Percentiles rank a stretch among this genome's conserved stretches.
Conservation (phyloP, 768 basidiomycete genomes). For the Psilocybe cyanescens region DNA sequence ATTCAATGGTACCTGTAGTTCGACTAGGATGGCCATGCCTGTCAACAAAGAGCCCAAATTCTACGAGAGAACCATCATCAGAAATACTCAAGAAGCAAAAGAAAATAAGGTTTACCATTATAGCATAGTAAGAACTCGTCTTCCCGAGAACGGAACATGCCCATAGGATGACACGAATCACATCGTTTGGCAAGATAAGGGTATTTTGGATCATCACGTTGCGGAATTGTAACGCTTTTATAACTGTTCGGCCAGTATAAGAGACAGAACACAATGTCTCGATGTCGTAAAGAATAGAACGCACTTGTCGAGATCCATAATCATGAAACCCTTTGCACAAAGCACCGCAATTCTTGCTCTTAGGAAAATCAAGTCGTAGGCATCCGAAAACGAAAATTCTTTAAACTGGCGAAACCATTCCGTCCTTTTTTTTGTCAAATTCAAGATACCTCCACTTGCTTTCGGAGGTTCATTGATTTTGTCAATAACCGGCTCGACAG, state of each 20-base stretch:
- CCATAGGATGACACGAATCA: constrained; percentile 80
- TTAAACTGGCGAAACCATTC: constrained; percentile 95
- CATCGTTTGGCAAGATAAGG: constrained; percentile 78
- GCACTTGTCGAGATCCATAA: constrained; percentile 94
- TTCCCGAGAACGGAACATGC: constrained; percentile 88
- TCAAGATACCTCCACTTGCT: constrained; percentile 63
- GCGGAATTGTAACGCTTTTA: constrained; percentile 88
- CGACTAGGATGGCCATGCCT: constrained; percentile 89
- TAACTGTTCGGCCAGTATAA: constrained; percentile 46
- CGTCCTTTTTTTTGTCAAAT: constrained; percentile 61
- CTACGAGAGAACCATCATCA: constrained; percentile 36
- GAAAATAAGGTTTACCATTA: constrained; percentile 58
- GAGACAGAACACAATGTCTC: not conserved
- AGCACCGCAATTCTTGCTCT: constrained; percentile 91
- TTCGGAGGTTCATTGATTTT: constrained; percentile 79
- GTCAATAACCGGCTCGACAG: constrained; percentile 89
- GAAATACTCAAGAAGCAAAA: not conserved
- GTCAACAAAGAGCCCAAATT: constrained; percentile 92
- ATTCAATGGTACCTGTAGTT: constrained; percentile 76
- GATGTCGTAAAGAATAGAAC: constrained; percentile 27
- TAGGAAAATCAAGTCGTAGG: constrained; percentile 87
- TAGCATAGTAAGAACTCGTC: constrained; percentile 91
- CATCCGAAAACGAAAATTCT: constrained; percentile 88
- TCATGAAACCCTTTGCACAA: constrained; percentile 93
- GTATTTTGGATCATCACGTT: constrained; percentile 65